These are phyloP conservation scores for Aspergillus glaucus DNA, from an alignment of 2,329 filamentous ascomycete species.

Conservation along the genomic window DNA sequence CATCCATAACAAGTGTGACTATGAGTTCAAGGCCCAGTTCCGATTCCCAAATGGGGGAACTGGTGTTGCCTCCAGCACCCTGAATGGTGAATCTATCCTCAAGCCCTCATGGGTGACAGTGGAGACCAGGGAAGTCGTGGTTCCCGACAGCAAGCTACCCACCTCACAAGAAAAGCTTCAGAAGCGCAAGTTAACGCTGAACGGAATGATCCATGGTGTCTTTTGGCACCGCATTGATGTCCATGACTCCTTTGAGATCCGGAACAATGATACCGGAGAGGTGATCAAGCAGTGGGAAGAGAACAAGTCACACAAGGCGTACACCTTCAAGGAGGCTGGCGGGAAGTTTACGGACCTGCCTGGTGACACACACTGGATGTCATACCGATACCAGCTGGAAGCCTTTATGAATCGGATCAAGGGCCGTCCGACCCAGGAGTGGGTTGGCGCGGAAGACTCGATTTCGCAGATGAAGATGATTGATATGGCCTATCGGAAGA, in stretches of 20 bases:
- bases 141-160: slow-evolving; percentile 7
- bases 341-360: slow-evolving; percentile 5
- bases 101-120: slow-evolving; percentile 7
- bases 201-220: too few relatives aligned
- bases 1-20: slow-evolving; percentile 13
- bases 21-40: not conserved
- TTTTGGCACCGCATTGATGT: too few relatives aligned
- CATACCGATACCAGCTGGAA: slow-evolving; percentile 45
- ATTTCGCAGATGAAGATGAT: slow-evolving; percentile 43
- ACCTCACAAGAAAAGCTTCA: too few relatives aligned
- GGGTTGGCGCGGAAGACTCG: slow-evolving; percentile 41
- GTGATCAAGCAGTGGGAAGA: slow-evolving; percentile 14
- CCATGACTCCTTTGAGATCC: too few relatives aligned
- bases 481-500: slow-evolving; percentile 44
- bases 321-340: slow-evolving; percentile 12
- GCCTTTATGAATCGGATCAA: slow-evolving; percentile 44
- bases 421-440: slow-evolving; percentile 31
- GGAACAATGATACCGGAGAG: not conserved
- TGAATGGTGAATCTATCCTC: not conserved
- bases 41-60: slow-evolving; percentile 2
- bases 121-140: slow-evolving; percentile 16
- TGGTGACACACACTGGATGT: slow-evolving; percentile 35
- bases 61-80: slow-evolving; percentile 1
- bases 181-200: too few relatives aligned
- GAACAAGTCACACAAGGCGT: slow-evolving; percentile 11